Base-by-base conservation (phyloP, 1,284 basidiomycete species). In the Ceratobasidium sp. region DNA sequence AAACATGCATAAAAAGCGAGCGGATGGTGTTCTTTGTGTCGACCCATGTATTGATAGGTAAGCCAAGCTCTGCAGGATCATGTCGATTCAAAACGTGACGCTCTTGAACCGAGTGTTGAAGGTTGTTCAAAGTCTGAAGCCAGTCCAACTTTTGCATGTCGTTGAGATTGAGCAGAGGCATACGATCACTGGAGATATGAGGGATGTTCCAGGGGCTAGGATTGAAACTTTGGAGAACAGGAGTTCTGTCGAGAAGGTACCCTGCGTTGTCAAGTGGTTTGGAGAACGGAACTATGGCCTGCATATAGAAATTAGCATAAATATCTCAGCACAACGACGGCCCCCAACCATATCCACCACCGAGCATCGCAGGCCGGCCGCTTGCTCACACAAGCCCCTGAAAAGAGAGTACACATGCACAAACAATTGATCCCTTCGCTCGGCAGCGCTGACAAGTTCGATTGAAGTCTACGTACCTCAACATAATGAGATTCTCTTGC, bases 401-500 rank as follows among this genome's bases (percentile, higher is more conserved):
- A 33, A 33, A 33, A 33, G 33, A 33, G 33, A 33, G 33, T n/a
- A 28, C 52, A 38, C 2, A 23, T 7, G 33, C 4, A 33, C 13
- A 7, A 28, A 28, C 9, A 67, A 13, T 1, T 46, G 15, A 20
- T 10, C 40, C 44, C 42, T 13, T 10, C n/a, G n/a, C 4, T 59
- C 33, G 33, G 33, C 33, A 33, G 33, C 33, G 33, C 33, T 33
- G 33, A 33, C 33, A 33, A 33, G 4, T 33, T 33, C 33, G 33
- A 33, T 33, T 33, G 33, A 33, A 33, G 33, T 33, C 33, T 33
- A 33, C 33, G 33, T 33, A 64, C 70, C 59, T 73, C 59, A 28
- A 73, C 48, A 52, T 73, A 73, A 38, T 62, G 70, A 0, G 70
- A 73, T 23, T 73, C 64, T 15, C 70, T 10, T 38, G 70, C 70